Base-by-base conservation (phyloP, 768 basidiomycete genomes). In the Trametes maxima region DNA sequence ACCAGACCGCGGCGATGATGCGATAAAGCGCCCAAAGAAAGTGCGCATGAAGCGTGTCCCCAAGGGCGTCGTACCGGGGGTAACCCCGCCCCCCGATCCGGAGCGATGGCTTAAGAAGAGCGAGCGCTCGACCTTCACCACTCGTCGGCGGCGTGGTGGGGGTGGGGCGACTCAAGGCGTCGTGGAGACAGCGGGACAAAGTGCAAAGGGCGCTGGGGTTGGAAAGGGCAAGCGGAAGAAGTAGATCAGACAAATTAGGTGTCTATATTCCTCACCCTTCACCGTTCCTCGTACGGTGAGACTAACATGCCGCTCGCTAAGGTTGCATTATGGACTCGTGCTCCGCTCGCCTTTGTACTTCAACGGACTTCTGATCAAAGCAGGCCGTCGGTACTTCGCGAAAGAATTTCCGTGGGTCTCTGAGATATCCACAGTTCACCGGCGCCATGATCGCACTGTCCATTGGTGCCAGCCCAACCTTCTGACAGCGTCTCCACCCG, bases 41-140 rank as follows among this genome's bases (percentile, higher is more conserved):
- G 80, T 83, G 65, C 81, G 88, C 60, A 82, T 74, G 74, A 82
- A 83, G 63, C 86, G 90, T 69, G 80, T 93, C 17, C 91, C 92
- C 14, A 79, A 82, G 56, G 87, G 88, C n/a, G 87, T 93, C 21
- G 73, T 86, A 24, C 88, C 86, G 17, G 91, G 92, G 19, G 85
- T 90, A 13, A 92, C 91, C 4, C 90, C 91, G 28, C 80, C 85
- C 17, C 92, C 92, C 35, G 92, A 94, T 75, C 90, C 92, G 24
- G 92, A 94, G 72, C 78, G 92, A 63, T 94, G 92, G 92, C 72
- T 94, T 61, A 94, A 94, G 83, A 94, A 92, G 78, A 89, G 84
- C 54, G 90, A 92, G 72, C 79, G 90, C 50, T 81, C 88, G 14
- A 83, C 79, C 25, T 85, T 82, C 70, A 70, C 68, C 54, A 80